Evolutionary conservation across 1,284 basidiomycete genomes (phyloP).

Genomic region (Ganoderma boninense): DNA sequence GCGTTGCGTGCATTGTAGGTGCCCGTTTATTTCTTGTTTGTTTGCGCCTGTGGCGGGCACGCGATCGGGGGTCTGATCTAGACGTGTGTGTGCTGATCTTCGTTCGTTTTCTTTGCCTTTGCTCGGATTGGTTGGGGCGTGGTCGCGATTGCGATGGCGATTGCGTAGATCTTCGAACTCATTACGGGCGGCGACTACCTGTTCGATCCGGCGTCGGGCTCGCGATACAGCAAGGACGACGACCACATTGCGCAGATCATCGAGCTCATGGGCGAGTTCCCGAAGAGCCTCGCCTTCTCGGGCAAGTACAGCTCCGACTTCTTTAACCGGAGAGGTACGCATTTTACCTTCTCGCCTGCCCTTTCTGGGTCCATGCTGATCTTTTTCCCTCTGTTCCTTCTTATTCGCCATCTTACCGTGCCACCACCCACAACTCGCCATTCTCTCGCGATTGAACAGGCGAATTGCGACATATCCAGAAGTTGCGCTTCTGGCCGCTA

Average conservation of each 20-base stretch:
- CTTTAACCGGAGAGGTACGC: constrained; percentile 90
- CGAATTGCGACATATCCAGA: constrained; percentile 94
- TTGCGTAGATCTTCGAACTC: constrained; percentile 84
- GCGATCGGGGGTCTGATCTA: constrained; percentile 4
- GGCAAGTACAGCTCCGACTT: constrained; percentile 97
- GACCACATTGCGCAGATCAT: constrained; percentile 99
- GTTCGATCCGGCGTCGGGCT: constrained; percentile 84
- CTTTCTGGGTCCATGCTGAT: constrained; percentile 4
- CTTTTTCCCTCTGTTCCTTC: background rate
- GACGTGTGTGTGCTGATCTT: constrained; percentile 19
- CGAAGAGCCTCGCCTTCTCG: constrained; percentile 84
- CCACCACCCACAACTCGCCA: constrained; percentile 12
- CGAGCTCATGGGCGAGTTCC: constrained; percentile 93
- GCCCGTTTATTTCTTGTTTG: constrained; percentile 10
- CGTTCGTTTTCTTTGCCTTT: background rate
- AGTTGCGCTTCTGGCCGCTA: constrained; percentile 94
- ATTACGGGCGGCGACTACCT: constrained; percentile 92
- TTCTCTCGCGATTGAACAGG: constrained; percentile 56
- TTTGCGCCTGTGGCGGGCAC: constrained; percentile 6
- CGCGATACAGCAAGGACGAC: constrained; percentile 92
- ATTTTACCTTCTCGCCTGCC: background rate
- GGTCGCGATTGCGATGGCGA: background rate
- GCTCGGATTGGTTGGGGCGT: background rate
- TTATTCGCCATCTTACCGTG: constrained; percentile 7
- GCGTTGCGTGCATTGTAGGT: constrained; percentile 90